Evolutionary conservation across 2,329 filamentous ascomycete species (phyloP), one percentile per base, ranked within the genome.

Genomic region (Diplocarpon mali): DNA sequence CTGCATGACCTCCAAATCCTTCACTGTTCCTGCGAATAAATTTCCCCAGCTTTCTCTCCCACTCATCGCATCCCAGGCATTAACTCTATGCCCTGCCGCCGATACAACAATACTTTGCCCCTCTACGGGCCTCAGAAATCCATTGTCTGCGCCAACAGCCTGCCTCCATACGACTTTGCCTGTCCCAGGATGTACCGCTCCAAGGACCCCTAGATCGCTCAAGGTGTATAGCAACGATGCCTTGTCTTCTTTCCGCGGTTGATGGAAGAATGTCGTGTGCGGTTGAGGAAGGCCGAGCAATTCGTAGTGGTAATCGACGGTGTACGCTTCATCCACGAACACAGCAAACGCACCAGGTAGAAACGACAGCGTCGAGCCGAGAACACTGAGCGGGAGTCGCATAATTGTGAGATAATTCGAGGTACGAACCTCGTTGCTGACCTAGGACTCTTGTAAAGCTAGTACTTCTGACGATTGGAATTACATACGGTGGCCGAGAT

Each of bases 191-290:
- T 95, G 93, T 38, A 96, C 74, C 1, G 90, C 90, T 39, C 86
- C 92, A 14, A 98, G 66, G 2, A 95, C 76, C 31, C 80, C 78
- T 39, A 88, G 74, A 46, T 95, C 85, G 52, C 86, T 93, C 36
- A 96, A 69, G 0, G 92, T 93, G 64, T 95, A 98, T 42, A 98
- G 73, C 31, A 98, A 73, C 43, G 85, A 90, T 30, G 89, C 89
- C 64, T 85, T 87, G 51, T 90, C 89, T 55, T 81, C 77, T 51
- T 77, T 73, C 58, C 83, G 75, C 32, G 92, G 90, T 56, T 81
- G 83, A 67, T 95, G 87, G 76, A 96, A 96, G 74, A 96, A 93
- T 56, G 90, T 95, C 49, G 86, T 85, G 51, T 85, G 78, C 62
- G 77, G 71, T 62, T 83, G 83, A 44, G 92, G 88, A 31, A 85